Base-by-base conservation (phyloP, 2,329 filamentous ascomycete species). In the Ceratocystis harringtonii region DNA sequence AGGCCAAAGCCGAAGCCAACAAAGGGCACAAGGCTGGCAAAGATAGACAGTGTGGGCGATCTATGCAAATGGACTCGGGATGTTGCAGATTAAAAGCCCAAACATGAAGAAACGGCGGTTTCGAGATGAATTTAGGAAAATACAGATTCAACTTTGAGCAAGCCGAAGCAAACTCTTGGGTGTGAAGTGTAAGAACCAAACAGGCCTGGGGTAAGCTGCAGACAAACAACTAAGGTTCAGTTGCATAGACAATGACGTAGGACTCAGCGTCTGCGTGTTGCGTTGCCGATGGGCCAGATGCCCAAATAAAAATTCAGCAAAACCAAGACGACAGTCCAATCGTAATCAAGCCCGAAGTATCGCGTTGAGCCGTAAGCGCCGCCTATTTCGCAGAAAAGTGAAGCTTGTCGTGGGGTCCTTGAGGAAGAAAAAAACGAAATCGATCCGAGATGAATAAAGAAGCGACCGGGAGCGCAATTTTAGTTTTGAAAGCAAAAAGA, bases 221-320 rank as follows among this genome's bases (percentile, higher is more conserved):
- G 36, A 41, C 3, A 41, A 4, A 41, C 12, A 41, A 41, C 36
- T 41, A 41, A 58, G 55, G 28, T 36, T n/a, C 28, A 17, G 55
- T 58, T 25, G 55, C 55, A 32, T 58, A 58, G 55, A 58, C 55
- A 58, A 58, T 58, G 55, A 58, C 25, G 55, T 58, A 58, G 55
- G 8, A 58, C 55, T 19, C 5, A 17, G n/a, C 17, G 55, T 36
- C 55, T 58, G 55, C 28, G 30, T 58, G 25, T 36, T 58, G 36
- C 36, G 36, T 41, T 41, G 36, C 30, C n/a, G 15, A n/a, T 17
- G 28, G 30, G 28, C 28, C n/a, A 8, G 28, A 58, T 58, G 55
- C 55, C 55, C 28, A 58, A 58, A 30, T 30, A 36, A 58, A 22
- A 58, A 28, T 4, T 12, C 15, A 58, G 28, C 30, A 6, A 52